These are phyloP conservation scores for Galeopsis tetrahit DNA, from an alignment of 257 asterid genomes.

Conservation along the genomic window DNA sequence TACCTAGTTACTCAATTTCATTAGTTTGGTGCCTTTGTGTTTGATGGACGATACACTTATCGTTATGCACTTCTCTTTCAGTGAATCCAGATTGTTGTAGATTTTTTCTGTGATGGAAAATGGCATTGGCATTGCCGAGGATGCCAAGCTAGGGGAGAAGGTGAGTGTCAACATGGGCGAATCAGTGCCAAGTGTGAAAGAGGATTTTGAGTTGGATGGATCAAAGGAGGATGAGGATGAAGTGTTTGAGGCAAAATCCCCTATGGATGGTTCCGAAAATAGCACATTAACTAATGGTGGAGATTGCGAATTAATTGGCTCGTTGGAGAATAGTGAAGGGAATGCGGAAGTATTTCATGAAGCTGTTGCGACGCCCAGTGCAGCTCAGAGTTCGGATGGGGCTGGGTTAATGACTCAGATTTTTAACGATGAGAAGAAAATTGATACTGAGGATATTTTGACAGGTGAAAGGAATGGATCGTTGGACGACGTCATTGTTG, in stretches of 20 bases:
- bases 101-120: slow-evolving; percentile 64
- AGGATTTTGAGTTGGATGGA: slow-evolving; percentile 42
- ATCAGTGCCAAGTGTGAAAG: slow-evolving; percentile 36
- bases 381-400: slow-evolving; percentile 35
- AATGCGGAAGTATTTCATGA: slow-evolving; percentile 40
- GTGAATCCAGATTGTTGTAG: slow-evolving; percentile 49
- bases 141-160: slow-evolving; percentile 46
- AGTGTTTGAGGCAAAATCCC: slow-evolving; percentile 46
- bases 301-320: slow-evolving; percentile 34
- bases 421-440: slow-evolving; percentile 33
- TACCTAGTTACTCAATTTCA: background rate
- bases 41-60: slow-evolving; percentile 12
- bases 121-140: slow-evolving; percentile 50
- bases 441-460: slow-evolving; percentile 30
- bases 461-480: slow-evolving; percentile 36
- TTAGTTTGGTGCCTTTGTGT: slow-evolving; percentile 3
- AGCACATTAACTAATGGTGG: slow-evolving; percentile 25
- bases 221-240: slow-evolving; percentile 53
- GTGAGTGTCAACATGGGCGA: slow-evolving; percentile 40
- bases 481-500: slow-evolving; percentile 34
- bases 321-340: slow-evolving; percentile 40
- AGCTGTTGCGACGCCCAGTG: slow-evolving; percentile 42
- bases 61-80: slow-evolving; percentile 5
- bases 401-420: slow-evolving; percentile 33
- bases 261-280: slow-evolving; percentile 32